These are phyloP conservation scores for Boletus rubropictus DNA, from an alignment of 768 basidiomycete species.

Conservation along the genomic window DNA sequence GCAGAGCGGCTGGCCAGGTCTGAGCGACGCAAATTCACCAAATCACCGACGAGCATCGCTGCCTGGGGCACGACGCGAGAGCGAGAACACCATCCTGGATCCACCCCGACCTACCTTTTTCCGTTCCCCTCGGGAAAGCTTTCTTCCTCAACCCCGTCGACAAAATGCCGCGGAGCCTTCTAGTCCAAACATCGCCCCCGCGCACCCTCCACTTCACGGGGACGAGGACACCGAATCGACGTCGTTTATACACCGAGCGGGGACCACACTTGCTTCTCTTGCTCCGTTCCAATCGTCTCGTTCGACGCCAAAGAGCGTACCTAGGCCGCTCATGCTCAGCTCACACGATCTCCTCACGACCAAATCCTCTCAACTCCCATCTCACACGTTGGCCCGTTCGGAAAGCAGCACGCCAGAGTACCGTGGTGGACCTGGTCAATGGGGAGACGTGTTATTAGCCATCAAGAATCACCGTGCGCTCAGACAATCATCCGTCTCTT, in stretches of 20 bases:
- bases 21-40: not conserved
- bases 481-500: conserved; percentile 56
- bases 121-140: conserved; percentile 52
- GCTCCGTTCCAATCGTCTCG: conserved; percentile 34
- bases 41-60: conserved; percentile 37
- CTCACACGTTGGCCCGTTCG: conserved; percentile 27
- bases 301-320: conserved; percentile 44
- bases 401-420: conserved; percentile 33
- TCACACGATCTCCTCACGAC: conserved; percentile 42
- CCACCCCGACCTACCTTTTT: conserved; percentile 56
- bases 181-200: conserved; percentile 25
- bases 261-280: conserved; percentile 40
- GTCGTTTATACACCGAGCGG: conserved; percentile 35
- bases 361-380: conserved; percentile 17
- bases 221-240: conserved; percentile 20
- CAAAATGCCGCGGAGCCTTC: conserved; percentile 25
- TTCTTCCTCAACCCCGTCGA: conserved; percentile 36
- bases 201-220: conserved; percentile 5
- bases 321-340: conserved; percentile 61
- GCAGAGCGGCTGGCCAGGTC: conserved; percentile 14
- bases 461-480: conserved; percentile 32
- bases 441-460: conserved; percentile 44
- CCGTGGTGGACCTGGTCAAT: conserved; percentile 32
- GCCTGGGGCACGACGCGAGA: conserved; percentile 33
- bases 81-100: conserved; percentile 35